These are phyloP conservation scores for Neofusicoccum kwambonambiense DNA, from an alignment of 2,329 filamentous ascomycete species.

Conservation along the genomic window DNA sequence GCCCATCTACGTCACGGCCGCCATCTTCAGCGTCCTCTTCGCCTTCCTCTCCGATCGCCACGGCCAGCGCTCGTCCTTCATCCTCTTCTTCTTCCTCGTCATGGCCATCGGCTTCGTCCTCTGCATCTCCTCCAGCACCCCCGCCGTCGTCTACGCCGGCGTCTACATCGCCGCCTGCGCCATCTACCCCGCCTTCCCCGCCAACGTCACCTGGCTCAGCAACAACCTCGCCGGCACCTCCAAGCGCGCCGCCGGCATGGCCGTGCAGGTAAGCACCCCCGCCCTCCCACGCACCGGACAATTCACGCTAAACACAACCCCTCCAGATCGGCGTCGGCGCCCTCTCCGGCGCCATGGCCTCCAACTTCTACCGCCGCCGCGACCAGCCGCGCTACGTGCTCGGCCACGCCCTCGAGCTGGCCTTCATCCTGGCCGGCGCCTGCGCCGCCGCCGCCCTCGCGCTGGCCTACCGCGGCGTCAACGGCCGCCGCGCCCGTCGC, in stretches of 20 bases:
- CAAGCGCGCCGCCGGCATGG: conserved; percentile 33
- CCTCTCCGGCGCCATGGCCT: conserved; percentile 44
- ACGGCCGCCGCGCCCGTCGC: conserved; percentile 52
- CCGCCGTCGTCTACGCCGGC: conserved; percentile 41
- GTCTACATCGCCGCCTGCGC: conserved; percentile 23
- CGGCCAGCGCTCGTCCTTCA: conserved; percentile 29
- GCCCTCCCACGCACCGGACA: no score
- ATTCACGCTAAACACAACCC: not conserved
- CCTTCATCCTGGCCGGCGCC: conserved; percentile 50
- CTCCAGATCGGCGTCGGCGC: conserved; percentile 31
- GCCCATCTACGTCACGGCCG: conserved; percentile 27
- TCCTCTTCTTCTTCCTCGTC: conserved; percentile 32
- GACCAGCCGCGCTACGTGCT: conserved; percentile 52
- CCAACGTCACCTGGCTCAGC: conserved; percentile 30
- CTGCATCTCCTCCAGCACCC: conserved; percentile 37
- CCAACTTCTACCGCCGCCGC: conserved; percentile 64
- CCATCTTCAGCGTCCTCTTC: conserved; percentile 26
- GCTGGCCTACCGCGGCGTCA: conserved; percentile 57
- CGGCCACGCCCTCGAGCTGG: conserved; percentile 53
- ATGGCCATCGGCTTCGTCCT: conserved; percentile 45
- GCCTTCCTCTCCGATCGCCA: conserved; percentile 28
- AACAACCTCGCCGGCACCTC: conserved; percentile 31
- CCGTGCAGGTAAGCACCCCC: no score
- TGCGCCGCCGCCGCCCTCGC: conserved; percentile 46
- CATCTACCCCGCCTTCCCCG: conserved; percentile 35